Percentiles rank a stretch among this genome's conserved stretches.
Evolutionary conservation across 116 monocot species (phyloP).

Genomic region (Phalaenopsis hybrid): DNA sequence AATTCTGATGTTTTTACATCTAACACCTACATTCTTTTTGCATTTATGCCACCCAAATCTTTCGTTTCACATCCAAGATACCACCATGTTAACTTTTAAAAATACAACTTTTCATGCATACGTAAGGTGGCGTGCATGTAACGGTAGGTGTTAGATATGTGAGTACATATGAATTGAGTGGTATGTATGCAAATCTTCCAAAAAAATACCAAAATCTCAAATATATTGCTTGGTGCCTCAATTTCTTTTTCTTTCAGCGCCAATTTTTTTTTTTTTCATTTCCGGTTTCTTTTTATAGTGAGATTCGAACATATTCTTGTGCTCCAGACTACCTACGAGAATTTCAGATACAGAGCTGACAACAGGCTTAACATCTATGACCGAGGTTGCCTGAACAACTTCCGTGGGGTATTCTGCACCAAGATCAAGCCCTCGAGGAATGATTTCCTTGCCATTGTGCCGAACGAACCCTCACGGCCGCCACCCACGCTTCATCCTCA

Average conservation of each 20-base stretch:
- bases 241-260: background rate
- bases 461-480: slow-evolving; percentile 18
- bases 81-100: no score
- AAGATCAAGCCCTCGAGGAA: slow-evolving; percentile 42
- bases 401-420: slow-evolving; percentile 56
- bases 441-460: slow-evolving; percentile 40
- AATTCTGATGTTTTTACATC: no score
- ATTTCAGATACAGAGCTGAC: slow-evolving; percentile 62
- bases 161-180: no score
- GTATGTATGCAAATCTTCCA: no score
- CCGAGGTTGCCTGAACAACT: slow-evolving; percentile 57
- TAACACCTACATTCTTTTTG: no score
- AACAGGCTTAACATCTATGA: slow-evolving; percentile 44
- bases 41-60: no score
- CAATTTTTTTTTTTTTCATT: background rate
- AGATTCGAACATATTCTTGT: background rate
- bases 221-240: background rate
- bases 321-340: slow-evolving; percentile 73
- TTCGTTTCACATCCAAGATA: no score
- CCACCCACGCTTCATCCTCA: slow-evolving; percentile 1
- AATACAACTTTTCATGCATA: no score
- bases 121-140: no score
- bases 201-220: background rate
- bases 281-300: background rate
- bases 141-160: no score